Percentiles rank a stretch among this genome's conserved stretches.
These are phyloP conservation scores for Setomelanomma holmii DNA, from an alignment of 2,329 filamentous ascomycete genomes.

Conservation along the genomic window DNA sequence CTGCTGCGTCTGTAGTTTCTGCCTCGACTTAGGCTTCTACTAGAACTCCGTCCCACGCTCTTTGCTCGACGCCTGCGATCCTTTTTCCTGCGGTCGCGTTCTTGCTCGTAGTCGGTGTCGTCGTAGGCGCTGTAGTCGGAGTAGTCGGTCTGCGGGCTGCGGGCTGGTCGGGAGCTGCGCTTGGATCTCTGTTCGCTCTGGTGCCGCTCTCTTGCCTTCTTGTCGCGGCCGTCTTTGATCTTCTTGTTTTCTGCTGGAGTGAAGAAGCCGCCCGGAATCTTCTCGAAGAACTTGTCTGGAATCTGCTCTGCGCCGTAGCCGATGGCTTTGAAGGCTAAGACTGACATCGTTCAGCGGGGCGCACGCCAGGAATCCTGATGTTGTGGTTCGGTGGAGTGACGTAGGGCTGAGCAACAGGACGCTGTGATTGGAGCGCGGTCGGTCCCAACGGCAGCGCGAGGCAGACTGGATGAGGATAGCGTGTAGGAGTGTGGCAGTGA, in stretches of 20 bases:
- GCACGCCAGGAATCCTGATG: conserved; percentile 33
- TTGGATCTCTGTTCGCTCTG: conserved; percentile 20
- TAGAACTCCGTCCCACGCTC: conserved; percentile 32
- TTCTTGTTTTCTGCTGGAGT: conserved; percentile 40
- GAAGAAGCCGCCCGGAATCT: conserved; percentile 48
- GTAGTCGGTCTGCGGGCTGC: conserved; percentile 34
- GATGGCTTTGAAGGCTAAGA: conserved; percentile 49
- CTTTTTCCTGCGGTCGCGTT: conserved; percentile 28
- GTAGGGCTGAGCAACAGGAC: conserved; percentile 30
- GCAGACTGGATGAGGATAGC: conserved; percentile 32
- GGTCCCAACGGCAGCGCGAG: conserved; percentile 19
- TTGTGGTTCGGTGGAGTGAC: conserved; percentile 34
- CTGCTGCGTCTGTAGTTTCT: conserved; percentile 31
- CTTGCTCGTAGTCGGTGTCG: conserved; percentile 40
- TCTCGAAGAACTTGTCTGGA: conserved; percentile 48
- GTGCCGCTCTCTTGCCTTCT: conserved; percentile 21
- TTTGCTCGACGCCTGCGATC: conserved; percentile 34
- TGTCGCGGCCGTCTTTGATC: conserved; percentile 27
- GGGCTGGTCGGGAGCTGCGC: conserved; percentile 35
- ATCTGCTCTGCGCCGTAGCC: conserved; percentile 48
- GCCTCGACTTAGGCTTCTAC: conserved; percentile 38
- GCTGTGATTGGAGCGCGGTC: conserved; percentile 42
- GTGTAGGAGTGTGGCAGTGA: conserved; percentile 20
- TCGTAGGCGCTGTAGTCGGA: conserved; percentile 39
- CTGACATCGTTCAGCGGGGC: conserved; percentile 38